Conservation (phyloP, 179 eudicot species). For the Heliamphora pulchella region DNA sequence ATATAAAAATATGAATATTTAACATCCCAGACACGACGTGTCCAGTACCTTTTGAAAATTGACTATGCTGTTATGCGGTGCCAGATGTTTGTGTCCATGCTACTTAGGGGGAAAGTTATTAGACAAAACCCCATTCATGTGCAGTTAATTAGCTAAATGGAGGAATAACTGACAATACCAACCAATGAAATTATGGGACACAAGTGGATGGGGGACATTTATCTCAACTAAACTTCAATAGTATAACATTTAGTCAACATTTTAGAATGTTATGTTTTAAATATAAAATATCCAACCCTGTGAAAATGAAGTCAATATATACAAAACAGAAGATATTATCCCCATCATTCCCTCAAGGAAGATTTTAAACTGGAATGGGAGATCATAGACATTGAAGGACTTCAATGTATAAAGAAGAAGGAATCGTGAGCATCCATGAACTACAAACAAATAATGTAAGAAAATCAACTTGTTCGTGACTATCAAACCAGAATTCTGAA, state of each 20-base stretch:
- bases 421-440: neutral
- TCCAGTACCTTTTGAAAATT: no score
- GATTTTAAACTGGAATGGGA: neutral
- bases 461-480: neutral
- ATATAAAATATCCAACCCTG: neutral
- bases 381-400: neutral
- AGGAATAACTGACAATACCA: neutral
- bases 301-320: neutral
- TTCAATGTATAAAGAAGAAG: neutral
- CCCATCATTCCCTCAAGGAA: neutral
- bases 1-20: no score
- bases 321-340: neutral
- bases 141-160: neutral
- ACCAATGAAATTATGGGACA: neutral
- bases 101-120: no score
- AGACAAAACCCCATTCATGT: neutral
- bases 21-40: no score
- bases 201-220: neutral
- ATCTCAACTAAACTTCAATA: neutral
- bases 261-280: neutral
- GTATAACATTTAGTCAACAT: neutral
- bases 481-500: neutral
- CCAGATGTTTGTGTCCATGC: no score
- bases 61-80: no score
- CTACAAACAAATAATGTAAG: neutral